Base-by-base conservation (phyloP, 768 basidiomycete genomes). In the Phylloporus rhodoxanthus region DNA sequence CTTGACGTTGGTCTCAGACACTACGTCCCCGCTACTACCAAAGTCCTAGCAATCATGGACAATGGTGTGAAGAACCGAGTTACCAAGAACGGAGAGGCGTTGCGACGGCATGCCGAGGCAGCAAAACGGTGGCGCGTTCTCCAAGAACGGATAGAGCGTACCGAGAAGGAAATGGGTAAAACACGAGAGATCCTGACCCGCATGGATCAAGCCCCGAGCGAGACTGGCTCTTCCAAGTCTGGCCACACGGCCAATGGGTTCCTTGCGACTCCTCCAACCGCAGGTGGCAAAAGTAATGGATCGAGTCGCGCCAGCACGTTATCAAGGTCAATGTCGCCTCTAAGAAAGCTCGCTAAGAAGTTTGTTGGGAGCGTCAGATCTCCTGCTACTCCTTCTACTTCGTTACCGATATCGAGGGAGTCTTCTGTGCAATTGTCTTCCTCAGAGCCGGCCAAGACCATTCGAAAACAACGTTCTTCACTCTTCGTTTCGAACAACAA, bases 81-180 rank as follows among this genome's bases (percentile, higher is more conserved):
- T 5, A 97, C 94, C 19, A 94, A 92, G 78, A 98, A 97, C 55
- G 95, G 95, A 1, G 95, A 97, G 71, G 91, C 91, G 29, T 70
- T 98, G 43, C 78, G 94, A 52, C 75, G 91, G 57, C 90, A 91
- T 64, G 86, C 87, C 2, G 94, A 96, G 60, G 91, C 91, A 54
- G 86, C 85, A 17, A 82, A 87, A 57, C 78, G 91, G 43, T 96
- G 92, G 92, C 77, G 78, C 53, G 82, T 77, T 56, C 72, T 96
- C 29, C 78, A 78, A 54, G 88, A 91, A 47, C 80, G 89, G 44
- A 91, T 96, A 57, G 61, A 77, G 19, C 75, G 87, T 49, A 89
- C 90, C 10, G 91, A 94, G 57, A 69, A 73, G 23, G 91, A 93
- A 54, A 88, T 96, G 87, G 84, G 85, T 53, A 72, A 64, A 48